Evolutionary conservation across 225 moss, liverwort and hornwort genomes (phyloP), one percentile per base, ranked within the genome.

Genomic region (Thuidium tamariscinum): DNA sequence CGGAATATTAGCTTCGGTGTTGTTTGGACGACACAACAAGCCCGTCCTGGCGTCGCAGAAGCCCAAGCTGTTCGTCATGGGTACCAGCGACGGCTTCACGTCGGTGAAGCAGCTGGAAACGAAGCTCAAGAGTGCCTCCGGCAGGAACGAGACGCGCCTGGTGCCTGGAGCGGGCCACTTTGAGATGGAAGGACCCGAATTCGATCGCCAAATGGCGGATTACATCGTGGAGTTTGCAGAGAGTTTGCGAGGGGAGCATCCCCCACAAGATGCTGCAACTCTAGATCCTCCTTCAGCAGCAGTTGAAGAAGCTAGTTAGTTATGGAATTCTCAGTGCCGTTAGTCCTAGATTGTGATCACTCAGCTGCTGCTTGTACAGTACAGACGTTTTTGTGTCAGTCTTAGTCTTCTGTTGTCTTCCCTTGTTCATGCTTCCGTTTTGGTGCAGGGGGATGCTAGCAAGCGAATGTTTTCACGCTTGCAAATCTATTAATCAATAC

Each of bases 21-120:
- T 99, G 48, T 99, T 99, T 68, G 98, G 98, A 11, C 85, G 97
- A 67, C 98, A 99, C 86, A 93, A 99, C 91, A 97, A 94, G 88
- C 83, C 94, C 2, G 87, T 96, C 27, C 86, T 99, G 87, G 89
- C 90, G 13, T 97, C 97, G 16, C 84, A 89, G 59, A 99, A 99
- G 89, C 98, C 98, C 48, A 97, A 96, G 89, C 94, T 99, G 6
- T 99, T 99, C 83, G 96, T 99, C 74, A 96, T 99, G 98, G 98
- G 98, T 72, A 99, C 98, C 23, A 94, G 84, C 82, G 98, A 99
- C 86, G 98, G 98, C 34, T 99, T 99, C 85, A 99, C 98, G 36
- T 95, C 95, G 52, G 98, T 99, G 74, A 97, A 95, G 90, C 98
- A 99, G 89, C 89, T 99, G 83, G 97, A 99, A 73, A 92, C 92